phyloP scores from a whole-genome alignment of 768 basidiomycete genomes.

The Suillus americanus region DNA sequence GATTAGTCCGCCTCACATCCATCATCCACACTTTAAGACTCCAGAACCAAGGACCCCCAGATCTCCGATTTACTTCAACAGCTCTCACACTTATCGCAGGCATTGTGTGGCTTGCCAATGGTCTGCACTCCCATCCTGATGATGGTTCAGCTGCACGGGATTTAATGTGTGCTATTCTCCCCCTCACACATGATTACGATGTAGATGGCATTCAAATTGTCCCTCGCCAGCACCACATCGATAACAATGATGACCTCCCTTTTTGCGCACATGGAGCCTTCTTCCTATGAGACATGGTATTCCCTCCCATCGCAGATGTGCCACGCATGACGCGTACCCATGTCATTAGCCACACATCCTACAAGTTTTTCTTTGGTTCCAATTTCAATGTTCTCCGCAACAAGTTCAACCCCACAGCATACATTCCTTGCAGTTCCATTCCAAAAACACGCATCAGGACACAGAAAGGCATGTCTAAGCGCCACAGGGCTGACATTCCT shows the following conservation, averaged over 20 bases:
- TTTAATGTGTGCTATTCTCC: slow-evolving; percentile 22
- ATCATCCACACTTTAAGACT: neutral
- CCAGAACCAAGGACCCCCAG: slow-evolving; percentile 9
- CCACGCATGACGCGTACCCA: neutral
- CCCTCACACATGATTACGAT: slow-evolving; percentile 20
- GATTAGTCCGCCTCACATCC: neutral
- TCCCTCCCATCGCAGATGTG: neutral
- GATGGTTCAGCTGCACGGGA: slow-evolving; percentile 17
- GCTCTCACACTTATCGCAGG: slow-evolving; percentile 23
- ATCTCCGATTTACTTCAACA: neutral
- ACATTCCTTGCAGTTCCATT: neutral
- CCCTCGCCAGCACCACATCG: neutral
- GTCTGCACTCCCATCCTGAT: slow-evolving; percentile 28
- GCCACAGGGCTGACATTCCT: neutral
- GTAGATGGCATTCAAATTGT: neutral
- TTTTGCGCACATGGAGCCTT: neutral
- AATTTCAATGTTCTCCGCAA: neutral
- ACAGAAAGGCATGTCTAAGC: neutral
- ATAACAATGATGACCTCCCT: neutral
- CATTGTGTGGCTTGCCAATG: slow-evolving; percentile 23
- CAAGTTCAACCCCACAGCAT: neutral
- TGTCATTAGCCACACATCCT: neutral
- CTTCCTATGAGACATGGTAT: neutral
- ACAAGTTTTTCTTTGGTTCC: neutral
- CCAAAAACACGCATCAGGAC: neutral